Evolutionary conservation across 2,329 filamentous ascomycete species (phyloP).

Genomic region (Myriosclerotinia scirpicola): DNA sequence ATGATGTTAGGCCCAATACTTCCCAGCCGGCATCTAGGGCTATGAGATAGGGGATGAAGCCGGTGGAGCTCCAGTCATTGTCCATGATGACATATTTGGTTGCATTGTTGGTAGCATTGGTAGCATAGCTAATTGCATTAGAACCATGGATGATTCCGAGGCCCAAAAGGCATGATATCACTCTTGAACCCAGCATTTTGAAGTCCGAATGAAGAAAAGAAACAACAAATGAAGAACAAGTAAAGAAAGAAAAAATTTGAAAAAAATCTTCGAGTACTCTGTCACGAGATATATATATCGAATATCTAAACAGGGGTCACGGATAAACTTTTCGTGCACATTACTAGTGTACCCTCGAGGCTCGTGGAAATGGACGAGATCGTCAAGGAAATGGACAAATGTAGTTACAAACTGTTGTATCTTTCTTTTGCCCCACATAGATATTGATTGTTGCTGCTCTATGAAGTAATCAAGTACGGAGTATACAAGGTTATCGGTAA

Average conservation of each 20-base stretch:
- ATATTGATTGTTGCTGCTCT: background rate
- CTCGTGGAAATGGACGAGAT: background rate
- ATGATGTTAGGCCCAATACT: slow-evolving; percentile 45
- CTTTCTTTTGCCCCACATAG: slow-evolving; percentile 3
- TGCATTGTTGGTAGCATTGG: background rate
- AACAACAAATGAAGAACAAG: background rate
- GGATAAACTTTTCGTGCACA: background rate
- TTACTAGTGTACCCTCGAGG: background rate
- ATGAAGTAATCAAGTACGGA: slow-evolving; percentile 9
- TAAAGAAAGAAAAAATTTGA: no score
- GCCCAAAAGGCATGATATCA: slow-evolving; percentile 2
- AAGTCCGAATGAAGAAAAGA: background rate
- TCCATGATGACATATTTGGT: slow-evolving; percentile 25
- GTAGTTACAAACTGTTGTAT: background rate
- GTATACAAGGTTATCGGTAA: no score
- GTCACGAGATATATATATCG: background rate
- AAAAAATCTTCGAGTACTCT: background rate
- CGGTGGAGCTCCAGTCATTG: slow-evolving; percentile 47
- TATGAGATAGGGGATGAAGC: slow-evolving; percentile 48
- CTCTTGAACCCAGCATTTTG: background rate
- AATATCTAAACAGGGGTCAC: background rate
- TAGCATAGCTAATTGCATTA: background rate
- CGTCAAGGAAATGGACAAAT: background rate
- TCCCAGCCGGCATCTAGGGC: slow-evolving; percentile 48
- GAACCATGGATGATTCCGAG: background rate